These are phyloP conservation scores for Kurtzmaniella cleridarum DNA, from an alignment of 805 yeast genomes.

Conservation along the genomic window DNA sequence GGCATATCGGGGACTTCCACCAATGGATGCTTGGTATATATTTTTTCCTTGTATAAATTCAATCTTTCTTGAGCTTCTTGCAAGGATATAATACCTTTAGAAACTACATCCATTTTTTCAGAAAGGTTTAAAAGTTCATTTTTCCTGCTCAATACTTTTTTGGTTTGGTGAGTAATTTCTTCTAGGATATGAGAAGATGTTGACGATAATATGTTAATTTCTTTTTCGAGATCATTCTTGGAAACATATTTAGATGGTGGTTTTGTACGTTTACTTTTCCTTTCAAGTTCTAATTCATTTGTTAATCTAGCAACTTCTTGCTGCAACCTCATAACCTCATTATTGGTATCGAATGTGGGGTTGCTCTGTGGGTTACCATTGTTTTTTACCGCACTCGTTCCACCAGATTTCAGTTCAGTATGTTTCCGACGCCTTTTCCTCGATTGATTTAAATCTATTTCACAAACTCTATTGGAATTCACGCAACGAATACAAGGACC, in stretches of 20 bases:
- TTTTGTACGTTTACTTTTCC: too few relatives aligned
- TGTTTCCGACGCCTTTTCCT: constrained; percentile 39
- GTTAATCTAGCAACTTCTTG: too few relatives aligned
- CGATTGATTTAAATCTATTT: constrained; percentile 57
- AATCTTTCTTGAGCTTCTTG: constrained; percentile 58
- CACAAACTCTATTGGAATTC: constrained; percentile 59
- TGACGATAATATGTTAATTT: constrained; percentile 29
- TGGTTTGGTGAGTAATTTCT: constrained; percentile 41
- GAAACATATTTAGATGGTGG: constrained; percentile 20
- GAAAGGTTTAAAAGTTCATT: constrained; percentile 22
- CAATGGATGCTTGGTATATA: constrained; percentile 51
- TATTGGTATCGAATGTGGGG: too few relatives aligned
- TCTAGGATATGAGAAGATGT: constrained; percentile 29
- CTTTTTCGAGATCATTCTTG: constrained; percentile 38
- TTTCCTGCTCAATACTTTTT: constrained; percentile 41
- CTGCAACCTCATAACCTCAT: too few relatives aligned
- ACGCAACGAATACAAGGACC: constrained; percentile 74
- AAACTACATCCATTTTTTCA: constrained; percentile 44
- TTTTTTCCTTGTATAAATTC: constrained; percentile 39
- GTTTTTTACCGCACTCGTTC: too few relatives aligned
- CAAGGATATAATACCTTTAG: constrained; percentile 49
- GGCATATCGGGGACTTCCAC: constrained; percentile 45
- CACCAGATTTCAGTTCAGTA: too few relatives aligned
- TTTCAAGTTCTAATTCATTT: too few relatives aligned
- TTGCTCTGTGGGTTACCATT: too few relatives aligned